These are phyloP conservation scores for Lachnellula subtilissima DNA, from an alignment of 2,329 filamentous ascomycete species.

Conservation along the genomic window DNA sequence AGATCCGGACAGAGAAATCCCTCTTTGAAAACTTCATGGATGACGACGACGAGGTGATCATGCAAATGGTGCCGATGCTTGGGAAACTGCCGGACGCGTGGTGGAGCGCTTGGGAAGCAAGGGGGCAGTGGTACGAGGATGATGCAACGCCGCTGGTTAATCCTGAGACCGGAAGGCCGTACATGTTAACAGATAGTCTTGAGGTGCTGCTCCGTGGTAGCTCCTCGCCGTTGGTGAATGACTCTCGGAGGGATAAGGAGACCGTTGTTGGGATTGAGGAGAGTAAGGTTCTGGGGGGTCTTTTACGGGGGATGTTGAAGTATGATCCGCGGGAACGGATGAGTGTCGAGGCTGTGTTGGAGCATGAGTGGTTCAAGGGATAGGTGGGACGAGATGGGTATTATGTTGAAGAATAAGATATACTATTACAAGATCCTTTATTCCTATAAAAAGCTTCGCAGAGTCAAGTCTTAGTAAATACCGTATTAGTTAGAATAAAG, in stretches of 20 bases:
- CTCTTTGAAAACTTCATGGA: conserved; percentile 11
- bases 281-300: conserved; percentile 3
- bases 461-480: too few species aligned
- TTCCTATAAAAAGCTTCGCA: not conserved
- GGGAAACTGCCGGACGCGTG: conserved; percentile 10
- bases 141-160: conserved; percentile 4
- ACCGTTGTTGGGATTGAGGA: not conserved
- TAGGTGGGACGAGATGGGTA: not conserved
- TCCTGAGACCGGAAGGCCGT: conserved; percentile 6
- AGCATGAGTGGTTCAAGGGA: conserved; percentile 7
- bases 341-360: conserved; percentile 3
- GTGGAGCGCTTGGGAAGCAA: conserved; percentile 8
- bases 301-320: conserved; percentile 8
- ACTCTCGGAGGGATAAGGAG: too few species aligned
- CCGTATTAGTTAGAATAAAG: too few species aligned
- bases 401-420: not conserved
- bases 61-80: conserved; percentile 11
- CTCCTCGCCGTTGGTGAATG: not conserved
- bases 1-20: conserved; percentile 5
- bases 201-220: conserved; percentile 1
- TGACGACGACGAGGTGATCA: conserved; percentile 10
- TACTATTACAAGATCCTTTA: not conserved
- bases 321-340: conserved; percentile 9
- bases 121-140: conserved; percentile 8
- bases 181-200: conserved; percentile 2